Conservation (phyloP, 1,284 basidiomycete genomes). For the Trichosporon coremiiforme region DNA sequence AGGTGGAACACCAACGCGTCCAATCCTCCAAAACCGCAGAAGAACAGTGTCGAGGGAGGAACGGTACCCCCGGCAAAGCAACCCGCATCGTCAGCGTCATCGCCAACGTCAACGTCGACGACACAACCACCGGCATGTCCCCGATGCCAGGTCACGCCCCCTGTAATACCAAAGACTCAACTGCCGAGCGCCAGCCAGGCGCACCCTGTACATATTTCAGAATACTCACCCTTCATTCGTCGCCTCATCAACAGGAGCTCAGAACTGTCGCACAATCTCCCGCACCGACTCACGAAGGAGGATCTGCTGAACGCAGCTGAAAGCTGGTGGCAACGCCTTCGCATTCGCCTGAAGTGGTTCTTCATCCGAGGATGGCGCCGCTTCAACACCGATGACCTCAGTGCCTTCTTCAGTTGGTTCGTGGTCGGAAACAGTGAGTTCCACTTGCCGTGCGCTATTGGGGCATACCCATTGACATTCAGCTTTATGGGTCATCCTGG, state of each 20-base stretch:
- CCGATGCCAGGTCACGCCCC: slow-evolving; percentile 8
- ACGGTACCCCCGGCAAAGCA: slow-evolving; percentile 21
- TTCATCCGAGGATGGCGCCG: slow-evolving; percentile 92
- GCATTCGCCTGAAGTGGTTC: slow-evolving; percentile 97
- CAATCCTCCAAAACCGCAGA: not conserved
- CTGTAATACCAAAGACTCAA: slow-evolving; percentile 2
- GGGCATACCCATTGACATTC: not conserved
- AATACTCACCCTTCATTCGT: slow-evolving; percentile 78
- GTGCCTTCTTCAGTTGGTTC: slow-evolving; percentile 93
- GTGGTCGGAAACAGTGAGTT: slow-evolving; percentile 77
- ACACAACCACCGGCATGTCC: slow-evolving; percentile 1
- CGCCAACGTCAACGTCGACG: slow-evolving; percentile 7
- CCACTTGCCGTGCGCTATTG: no score
- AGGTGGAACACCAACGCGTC: slow-evolving; percentile 11
- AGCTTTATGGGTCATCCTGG: slow-evolving; percentile 78
- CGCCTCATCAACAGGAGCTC: slow-evolving; percentile 59
- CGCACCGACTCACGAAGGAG: slow-evolving; percentile 80
- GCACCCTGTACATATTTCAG: slow-evolving; percentile 36
- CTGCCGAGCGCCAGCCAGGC: not conserved
- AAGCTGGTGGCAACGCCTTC: slow-evolving; percentile 83
- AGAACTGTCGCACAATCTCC: slow-evolving; percentile 52
- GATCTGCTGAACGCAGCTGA: slow-evolving; percentile 84
- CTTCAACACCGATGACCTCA: slow-evolving; percentile 96
- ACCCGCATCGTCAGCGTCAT: slow-evolving; percentile 23
- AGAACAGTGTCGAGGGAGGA: not conserved